Evolutionary conservation across 345 rosid species (phyloP).

Genomic region (Lepidium didymum): DNA sequence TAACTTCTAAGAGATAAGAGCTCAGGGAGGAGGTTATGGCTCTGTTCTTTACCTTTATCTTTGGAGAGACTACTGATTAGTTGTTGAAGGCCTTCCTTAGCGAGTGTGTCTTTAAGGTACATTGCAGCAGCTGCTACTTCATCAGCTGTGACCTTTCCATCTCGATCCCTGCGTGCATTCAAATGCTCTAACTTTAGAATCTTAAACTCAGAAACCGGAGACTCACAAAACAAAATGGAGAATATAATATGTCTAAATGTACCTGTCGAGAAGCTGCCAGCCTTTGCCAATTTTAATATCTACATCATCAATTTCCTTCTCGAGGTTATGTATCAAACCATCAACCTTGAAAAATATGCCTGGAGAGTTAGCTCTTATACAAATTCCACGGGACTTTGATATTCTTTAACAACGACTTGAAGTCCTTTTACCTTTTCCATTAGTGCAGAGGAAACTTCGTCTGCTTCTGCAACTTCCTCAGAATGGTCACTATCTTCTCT

Average conservation of each 20-base stretch:
- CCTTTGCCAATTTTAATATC: constrained; percentile 76
- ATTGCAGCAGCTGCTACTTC: constrained; percentile 85
- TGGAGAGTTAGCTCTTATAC: constrained; percentile 5
- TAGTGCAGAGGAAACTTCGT: constrained; percentile 72
- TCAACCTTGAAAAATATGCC: constrained; percentile 49
- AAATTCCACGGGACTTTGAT: not conserved
- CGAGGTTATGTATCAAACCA: constrained; percentile 77
- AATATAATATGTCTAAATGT: not conserved
- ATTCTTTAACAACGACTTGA: not conserved
- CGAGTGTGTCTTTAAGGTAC: constrained; percentile 65
- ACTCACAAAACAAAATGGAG: not conserved
- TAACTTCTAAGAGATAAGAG: not conserved
- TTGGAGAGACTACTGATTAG: constrained; percentile 69
- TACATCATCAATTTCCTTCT: constrained; percentile 82
- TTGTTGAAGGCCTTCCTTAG: constrained; percentile 70
- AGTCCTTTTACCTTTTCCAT: constrained; percentile 51
- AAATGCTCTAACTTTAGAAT: not conserved
- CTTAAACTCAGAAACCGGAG: not conserved
- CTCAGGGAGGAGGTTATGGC: not conserved
- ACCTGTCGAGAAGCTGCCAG: constrained; percentile 86
- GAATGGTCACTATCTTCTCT: constrained; percentile 52
- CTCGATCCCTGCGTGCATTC: constrained; percentile 52
- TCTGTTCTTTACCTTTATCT: constrained; percentile 52
- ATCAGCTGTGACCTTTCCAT: constrained; percentile 83
- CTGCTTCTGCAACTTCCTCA: constrained; percentile 44